phyloP scores from a whole-genome alignment of 257 asterid species.

The Nicotiana tabacum region DNA sequence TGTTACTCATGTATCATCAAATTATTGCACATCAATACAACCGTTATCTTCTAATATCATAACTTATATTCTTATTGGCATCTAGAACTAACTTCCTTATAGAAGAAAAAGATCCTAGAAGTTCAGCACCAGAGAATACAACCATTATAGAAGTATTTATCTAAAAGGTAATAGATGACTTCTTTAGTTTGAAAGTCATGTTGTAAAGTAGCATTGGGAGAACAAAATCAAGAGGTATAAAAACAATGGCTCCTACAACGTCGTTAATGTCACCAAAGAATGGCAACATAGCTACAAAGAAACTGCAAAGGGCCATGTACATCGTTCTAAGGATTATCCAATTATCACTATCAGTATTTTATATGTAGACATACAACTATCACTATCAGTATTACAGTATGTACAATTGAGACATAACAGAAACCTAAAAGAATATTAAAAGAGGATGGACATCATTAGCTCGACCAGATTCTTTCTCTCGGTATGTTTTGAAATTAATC shows the following conservation, averaged over 20 bases:
- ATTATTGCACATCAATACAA: too few relatives aligned
- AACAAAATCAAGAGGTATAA: constrained; percentile 86
- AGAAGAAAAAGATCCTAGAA: constrained; percentile 75
- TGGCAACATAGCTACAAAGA: constrained; percentile 91
- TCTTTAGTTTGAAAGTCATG: constrained; percentile 58
- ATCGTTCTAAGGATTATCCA: constrained; percentile 65
- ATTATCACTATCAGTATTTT: too few relatives aligned
- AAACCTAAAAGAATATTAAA: too few relatives aligned
- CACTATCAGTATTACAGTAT: too few relatives aligned
- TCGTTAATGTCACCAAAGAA: constrained; percentile 88
- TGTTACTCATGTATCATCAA: too few relatives aligned
- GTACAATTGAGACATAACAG: too few relatives aligned
- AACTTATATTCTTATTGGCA: constrained; percentile 29
- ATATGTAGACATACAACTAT: too few relatives aligned
- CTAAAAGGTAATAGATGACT: constrained; percentile 52
- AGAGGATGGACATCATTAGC: too few relatives aligned
- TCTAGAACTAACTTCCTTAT: constrained; percentile 66
- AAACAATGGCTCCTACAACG: constrained; percentile 86
- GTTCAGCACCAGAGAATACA: constrained; percentile 70
- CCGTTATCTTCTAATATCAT: too few relatives aligned
- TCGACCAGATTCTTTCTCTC: too few relatives aligned
- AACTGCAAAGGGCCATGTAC: constrained; percentile 66
- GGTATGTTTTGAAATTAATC: too few relatives aligned
- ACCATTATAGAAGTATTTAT: constrained; percentile 56
- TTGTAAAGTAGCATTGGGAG: constrained; percentile 96